Evolutionary conservation across 352 stramenopile genomes (phyloP), one percentile per base, ranked within the genome.

Genomic region (Globisporangium okanoganense): DNA sequence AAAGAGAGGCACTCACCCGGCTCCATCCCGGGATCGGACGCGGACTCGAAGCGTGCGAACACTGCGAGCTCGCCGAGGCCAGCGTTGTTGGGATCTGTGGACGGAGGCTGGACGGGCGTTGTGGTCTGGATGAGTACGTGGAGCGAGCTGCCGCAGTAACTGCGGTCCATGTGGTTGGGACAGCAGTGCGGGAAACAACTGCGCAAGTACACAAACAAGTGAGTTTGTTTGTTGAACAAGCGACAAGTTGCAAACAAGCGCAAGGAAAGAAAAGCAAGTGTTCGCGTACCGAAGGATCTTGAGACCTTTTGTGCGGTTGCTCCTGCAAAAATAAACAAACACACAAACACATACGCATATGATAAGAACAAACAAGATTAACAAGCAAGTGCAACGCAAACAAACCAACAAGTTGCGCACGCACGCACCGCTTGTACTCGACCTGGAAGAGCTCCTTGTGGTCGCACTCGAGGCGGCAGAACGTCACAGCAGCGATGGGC

Each of bases 221-320:
- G 12, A 62, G 44, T 25, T 35, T 49, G 57, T 18, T 9, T 35
- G 33, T 6, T 54, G 13, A 51, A 43, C 61, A 44, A 60, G 40
- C 27, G 27, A 22, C n/a, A 27, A 41, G 35, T 16, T 41, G 35
- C 35, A 41, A 10, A 36, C 7, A 41, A 12, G 13, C 36, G 36
- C 36, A 41, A 41, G 36, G n/a, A n/a, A n/a, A 41, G n/a, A 18
- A 5, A 41, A 22, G n/a, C 38, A 44, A 44, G 38, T 41, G 36
- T 5, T 41, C 2, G 13, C 31, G 12, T 59, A 78, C 66, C 79
- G 73, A 13, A 88, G 67, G 54, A 90, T 88, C 63, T 90, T 88
- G 41, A 88, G 69, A 0, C 81, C 79, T 43, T 88, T 90, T 45
- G 81, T 90, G 62, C 79, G 76, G 33, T 89, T 89, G 68, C 78